Conservation (phyloP, 352 stramenopile species). For the Phytophthora uliginosa region DNA sequence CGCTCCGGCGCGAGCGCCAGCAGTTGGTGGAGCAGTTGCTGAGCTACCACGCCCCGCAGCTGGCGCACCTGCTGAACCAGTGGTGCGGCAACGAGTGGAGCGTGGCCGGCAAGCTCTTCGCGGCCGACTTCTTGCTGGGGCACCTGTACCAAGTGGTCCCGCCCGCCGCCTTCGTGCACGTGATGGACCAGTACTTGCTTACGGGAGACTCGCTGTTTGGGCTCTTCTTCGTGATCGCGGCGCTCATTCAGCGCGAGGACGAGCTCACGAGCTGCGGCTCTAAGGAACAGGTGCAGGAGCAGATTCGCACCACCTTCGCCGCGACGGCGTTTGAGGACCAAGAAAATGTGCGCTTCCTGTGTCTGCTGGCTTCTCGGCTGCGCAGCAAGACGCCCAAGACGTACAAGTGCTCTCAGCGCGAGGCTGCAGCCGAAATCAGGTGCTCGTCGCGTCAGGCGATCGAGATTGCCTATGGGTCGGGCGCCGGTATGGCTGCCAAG, state of each 20-base stretch:
- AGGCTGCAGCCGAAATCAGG: constrained; percentile 42
- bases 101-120: constrained; percentile 60
- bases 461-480: constrained; percentile 65
- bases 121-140: constrained; percentile 66
- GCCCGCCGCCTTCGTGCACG: constrained; percentile 66
- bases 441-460: constrained; percentile 67
- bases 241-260: constrained; percentile 59
- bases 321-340: constrained; percentile 42
- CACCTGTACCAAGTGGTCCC: constrained; percentile 77
- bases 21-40: constrained; percentile 79
- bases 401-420: constrained; percentile 68
- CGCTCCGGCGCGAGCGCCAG: constrained; percentile 68
- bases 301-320: constrained; percentile 54
- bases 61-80: constrained; percentile 77
- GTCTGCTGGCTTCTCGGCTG: constrained; percentile 67
- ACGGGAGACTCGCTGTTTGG: constrained; percentile 77
- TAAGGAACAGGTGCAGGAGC: constrained; percentile 47
- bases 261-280: constrained; percentile 44
- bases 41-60: constrained; percentile 76
- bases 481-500: constrained; percentile 29
- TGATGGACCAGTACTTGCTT: constrained; percentile 87
- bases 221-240: constrained; percentile 76
- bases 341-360: constrained; percentile 66
- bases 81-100: constrained; percentile 83
- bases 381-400: constrained; percentile 70